Evolutionary conservation across 106 monocot genomes (phyloP).

Genomic region (Allium cepa): DNA sequence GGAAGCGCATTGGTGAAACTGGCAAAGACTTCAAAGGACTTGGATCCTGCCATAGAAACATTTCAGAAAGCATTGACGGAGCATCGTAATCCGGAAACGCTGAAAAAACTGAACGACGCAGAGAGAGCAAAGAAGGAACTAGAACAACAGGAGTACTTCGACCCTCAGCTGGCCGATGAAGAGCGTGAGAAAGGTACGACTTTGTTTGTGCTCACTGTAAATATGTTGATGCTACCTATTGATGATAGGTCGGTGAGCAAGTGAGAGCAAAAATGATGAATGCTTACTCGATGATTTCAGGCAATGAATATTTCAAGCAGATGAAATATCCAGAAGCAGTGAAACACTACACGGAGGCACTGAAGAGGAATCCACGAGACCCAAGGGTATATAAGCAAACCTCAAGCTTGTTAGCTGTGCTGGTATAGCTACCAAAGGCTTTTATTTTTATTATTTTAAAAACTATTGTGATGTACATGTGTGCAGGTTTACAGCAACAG

Average conservation of each 20-base stretch:
- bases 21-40: slow-evolving; percentile 69
- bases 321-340: slow-evolving; percentile 85
- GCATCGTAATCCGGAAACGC: slow-evolving; percentile 85
- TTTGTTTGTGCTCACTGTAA: too few species aligned
- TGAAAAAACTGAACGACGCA: slow-evolving; percentile 86
- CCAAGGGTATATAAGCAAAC: slow-evolving; percentile 19
- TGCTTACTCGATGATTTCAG: slow-evolving; percentile 9
- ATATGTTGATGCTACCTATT: too few species aligned
- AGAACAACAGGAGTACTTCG: slow-evolving; percentile 86
- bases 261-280: too few species aligned
- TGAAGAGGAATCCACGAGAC: slow-evolving; percentile 84
- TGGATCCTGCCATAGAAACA: slow-evolving; percentile 80
- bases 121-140: slow-evolving; percentile 80
- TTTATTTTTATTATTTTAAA: background rate
- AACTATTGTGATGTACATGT: background rate
- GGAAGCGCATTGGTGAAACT: slow-evolving; percentile 73
- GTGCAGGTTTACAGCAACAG: slow-evolving; percentile 82
- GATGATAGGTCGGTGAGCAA: too few species aligned
- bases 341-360: slow-evolving; percentile 86
- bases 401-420: background rate
- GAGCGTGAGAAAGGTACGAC: slow-evolving; percentile 85
- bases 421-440: background rate
- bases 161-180: slow-evolving; percentile 86
- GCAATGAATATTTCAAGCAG: slow-evolving; percentile 89
- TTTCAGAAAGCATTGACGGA: slow-evolving; percentile 93